These are phyloP conservation scores for Batrachochytrium dendrobatidis DNA, from an alignment of 371 early-diverging fungal genomes.

Conservation along the genomic window DNA sequence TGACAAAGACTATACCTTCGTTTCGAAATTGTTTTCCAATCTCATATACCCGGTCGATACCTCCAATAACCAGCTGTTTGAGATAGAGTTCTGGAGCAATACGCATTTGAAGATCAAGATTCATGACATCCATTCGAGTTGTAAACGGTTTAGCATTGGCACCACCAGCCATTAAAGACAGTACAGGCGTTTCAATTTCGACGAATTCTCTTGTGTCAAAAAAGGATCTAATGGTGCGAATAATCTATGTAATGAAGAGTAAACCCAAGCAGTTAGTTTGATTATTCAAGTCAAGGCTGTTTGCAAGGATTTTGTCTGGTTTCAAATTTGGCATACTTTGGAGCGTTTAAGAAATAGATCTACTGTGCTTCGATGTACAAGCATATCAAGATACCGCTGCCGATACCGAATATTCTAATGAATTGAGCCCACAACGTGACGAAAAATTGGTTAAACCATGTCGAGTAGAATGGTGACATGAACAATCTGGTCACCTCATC, in stretches of 20 bases:
- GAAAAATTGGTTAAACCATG: constrained; percentile 8
- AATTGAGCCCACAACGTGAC: background rate
- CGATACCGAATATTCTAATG: constrained; percentile 72
- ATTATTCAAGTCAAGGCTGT: background rate
- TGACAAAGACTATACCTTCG: constrained; percentile 45
- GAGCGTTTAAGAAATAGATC: constrained; percentile 50
- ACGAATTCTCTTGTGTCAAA: constrained; percentile 74
- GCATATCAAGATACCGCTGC: constrained; percentile 79
- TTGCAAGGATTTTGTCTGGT: background rate
- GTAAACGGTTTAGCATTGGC: constrained; percentile 93
- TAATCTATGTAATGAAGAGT: constrained; percentile 38
- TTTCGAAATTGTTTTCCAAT: constrained; percentile 97
- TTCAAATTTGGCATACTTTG: too few species aligned
- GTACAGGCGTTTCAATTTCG: constrained; percentile 96
- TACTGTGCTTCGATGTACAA: constrained; percentile 67
- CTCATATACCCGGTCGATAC: constrained; percentile 91
- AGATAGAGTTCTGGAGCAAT: constrained; percentile 94
- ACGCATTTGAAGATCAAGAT: constrained; percentile 72
- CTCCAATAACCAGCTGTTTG: constrained; percentile 94
- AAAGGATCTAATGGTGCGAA: constrained; percentile 69
- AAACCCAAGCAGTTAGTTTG: constrained; percentile 12
- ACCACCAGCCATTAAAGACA: constrained; percentile 85
- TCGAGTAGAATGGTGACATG: constrained; percentile 21
- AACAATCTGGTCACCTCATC: constrained; percentile 8
- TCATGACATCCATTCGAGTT: constrained; percentile 75